Conservation (phyloP, 1,284 basidiomycete species). For the Golubevia sp. region DNA sequence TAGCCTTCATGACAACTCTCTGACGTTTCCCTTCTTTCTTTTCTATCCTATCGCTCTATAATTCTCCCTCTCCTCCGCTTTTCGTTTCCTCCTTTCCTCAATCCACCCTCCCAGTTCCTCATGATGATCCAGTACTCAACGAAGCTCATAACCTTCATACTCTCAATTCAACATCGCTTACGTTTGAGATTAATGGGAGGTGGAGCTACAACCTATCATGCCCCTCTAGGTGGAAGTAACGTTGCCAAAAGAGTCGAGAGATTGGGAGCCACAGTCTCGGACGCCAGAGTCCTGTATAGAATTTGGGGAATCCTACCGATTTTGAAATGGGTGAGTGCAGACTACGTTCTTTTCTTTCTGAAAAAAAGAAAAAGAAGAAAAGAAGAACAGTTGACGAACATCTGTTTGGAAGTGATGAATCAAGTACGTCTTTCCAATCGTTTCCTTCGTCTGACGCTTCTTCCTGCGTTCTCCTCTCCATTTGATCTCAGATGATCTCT, state of each 20-base stretch:
- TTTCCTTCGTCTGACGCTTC: too few relatives aligned
- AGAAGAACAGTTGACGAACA: too few relatives aligned
- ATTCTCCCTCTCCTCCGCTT: neutral
- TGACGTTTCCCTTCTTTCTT: neutral
- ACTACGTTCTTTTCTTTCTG: too few relatives aligned
- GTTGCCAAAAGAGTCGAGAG: conserved; percentile 29
- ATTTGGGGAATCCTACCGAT: conserved; percentile 61
- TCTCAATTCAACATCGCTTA: conserved; percentile 42
- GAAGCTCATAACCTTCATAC: conserved; percentile 46
- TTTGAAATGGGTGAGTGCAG: conserved; percentile 38
- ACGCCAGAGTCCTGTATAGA: conserved; percentile 49
- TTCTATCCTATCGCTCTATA: neutral
- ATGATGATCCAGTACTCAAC: conserved; percentile 56
- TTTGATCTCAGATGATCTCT: conserved; percentile 42
- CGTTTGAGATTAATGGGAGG: conserved; percentile 30
- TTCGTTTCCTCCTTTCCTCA: neutral
- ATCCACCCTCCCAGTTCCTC: conserved; percentile 17
- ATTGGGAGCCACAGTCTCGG: conserved; percentile 36
- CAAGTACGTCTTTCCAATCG: too few relatives aligned
- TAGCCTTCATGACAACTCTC: neutral
- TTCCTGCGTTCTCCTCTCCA: too few relatives aligned
- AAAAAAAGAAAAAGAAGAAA: too few relatives aligned
- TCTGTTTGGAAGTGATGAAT: too few relatives aligned
- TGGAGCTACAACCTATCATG: conserved; percentile 16
- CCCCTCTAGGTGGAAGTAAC: conserved; percentile 22